Base-by-base conservation (phyloP, 129 eudicot genomes). In the Logfia minima region DNA sequence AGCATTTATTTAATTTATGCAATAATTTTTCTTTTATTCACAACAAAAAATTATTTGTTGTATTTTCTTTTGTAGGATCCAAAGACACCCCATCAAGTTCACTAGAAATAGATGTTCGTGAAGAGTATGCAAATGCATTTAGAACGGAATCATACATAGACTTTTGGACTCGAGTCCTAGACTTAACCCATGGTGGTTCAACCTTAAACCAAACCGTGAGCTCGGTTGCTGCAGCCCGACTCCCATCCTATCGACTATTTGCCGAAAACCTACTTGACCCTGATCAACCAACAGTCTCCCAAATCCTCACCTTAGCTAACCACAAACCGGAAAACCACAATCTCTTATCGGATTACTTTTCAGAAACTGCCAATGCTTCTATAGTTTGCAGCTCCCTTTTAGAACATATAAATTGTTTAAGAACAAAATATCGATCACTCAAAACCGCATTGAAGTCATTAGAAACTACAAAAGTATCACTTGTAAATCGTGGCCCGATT, bases 41-140 rank as follows among this genome's bases (percentile, higher is more conserved):
- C 22, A 72, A 2, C 31, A 72, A 39, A 3, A 31, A 3, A 3
- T 39, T 60, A 28, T 13, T 66, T 77, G 14, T 9, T 53, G n/a
- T 6, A 28, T 64, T 64, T 21, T 17, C 14, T 56, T 75, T 7
- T 58, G 76, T 60, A 75, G 76, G 58, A 31, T 65, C 71, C 71
- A 75, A 81, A 81, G 48, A 68, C 32, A 75, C 76, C 64, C 74
- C 84, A 23, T 59, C 80, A 6, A 75, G 58, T n/a, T 72, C 81
- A 11, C 64, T 65, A 3, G 80, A 37, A n/a, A 22, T 89, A 75
- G 97, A 93, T 71, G 84, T 93, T 41, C 87, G 92, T 63, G 98
- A 93, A 87, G 98, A 93, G 76, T 93, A 93, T 66, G 97, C 96
- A 2, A 93, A 89, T 70, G 93, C 98, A 10, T 93, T 93, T 67